Percentiles rank a stretch among this genome's conserved stretches.
phyloP scores from a whole-genome alignment of 2,329 filamentous ascomycete species.

The Hypoxylon sp. region DNA sequence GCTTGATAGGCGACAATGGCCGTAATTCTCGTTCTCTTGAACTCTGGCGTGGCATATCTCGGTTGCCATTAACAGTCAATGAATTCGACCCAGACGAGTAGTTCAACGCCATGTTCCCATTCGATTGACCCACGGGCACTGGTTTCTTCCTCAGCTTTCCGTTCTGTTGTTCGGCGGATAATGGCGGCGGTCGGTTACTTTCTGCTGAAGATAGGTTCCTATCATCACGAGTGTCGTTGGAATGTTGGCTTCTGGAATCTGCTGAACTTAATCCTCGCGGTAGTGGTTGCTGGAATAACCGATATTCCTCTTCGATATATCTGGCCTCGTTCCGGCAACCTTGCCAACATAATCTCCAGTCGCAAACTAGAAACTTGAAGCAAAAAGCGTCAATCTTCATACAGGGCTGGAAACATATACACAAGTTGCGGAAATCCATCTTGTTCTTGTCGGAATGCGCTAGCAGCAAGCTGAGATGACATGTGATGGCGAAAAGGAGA shows the following conservation, averaged over 20 bases:
- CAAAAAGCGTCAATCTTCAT: conserved; percentile 96
- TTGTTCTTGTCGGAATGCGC: conserved; percentile 96
- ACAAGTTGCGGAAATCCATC: conserved; percentile 96
- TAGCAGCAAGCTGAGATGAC: conserved; percentile 89
- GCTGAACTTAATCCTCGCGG: conserved; percentile 55
- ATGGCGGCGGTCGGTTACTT: conserved; percentile 63
- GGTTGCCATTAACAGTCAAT: conserved; percentile 56
- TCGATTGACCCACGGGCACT: conserved; percentile 52
- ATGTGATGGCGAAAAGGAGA: conserved; percentile 95
- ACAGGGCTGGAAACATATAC: conserved; percentile 96
- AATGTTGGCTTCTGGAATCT: conserved; percentile 35
- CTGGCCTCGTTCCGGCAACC: conserved; percentile 90
- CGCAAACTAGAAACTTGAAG: conserved; percentile 93
- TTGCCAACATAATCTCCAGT: conserved; percentile 98
- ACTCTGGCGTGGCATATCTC: conserved; percentile 48
- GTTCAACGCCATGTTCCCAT: conserved; percentile 55
- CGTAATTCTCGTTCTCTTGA: conserved; percentile 59
- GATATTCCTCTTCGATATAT: conserved; percentile 76
- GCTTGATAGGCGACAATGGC: conserved; percentile 72
- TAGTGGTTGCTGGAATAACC: conserved; percentile 65
- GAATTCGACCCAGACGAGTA: conserved; percentile 56
- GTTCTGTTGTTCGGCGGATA: conserved; percentile 42
- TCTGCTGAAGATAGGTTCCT: conserved; percentile 71
- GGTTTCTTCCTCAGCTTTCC: conserved; percentile 56
- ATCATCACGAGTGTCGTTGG: conserved; percentile 55